Evolutionary conservation across 345 rosid genomes (phyloP), one percentile per base, ranked within the genome.

Genomic region (Acer yangbiense): DNA sequence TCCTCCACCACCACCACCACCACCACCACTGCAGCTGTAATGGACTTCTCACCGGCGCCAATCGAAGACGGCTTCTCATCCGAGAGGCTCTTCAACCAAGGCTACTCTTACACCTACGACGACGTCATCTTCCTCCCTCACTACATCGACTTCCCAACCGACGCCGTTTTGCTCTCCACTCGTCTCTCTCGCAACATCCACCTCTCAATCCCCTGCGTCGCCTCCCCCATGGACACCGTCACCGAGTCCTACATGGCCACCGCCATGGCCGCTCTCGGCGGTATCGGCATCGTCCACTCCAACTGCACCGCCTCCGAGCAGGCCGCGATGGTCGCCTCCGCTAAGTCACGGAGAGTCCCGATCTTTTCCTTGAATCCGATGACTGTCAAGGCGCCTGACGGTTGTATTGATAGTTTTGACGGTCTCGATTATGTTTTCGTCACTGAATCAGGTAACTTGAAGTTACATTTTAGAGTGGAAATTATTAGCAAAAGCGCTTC

Each of bases 191-290:
- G 93, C 61, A 95, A 92, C 78, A 72, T 95, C 67, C 76, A 86
- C 9, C 94, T 95, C 62, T 83, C 93, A 2, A 82, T 87, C 78
- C 99, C 99, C 7, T 95, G 94, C 64, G 95, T 95, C 21, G 85
- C 99, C 21, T 95, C 99, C 44, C 98, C 97, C 6, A 93, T 95
- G 99, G 99, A 96, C 77, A 96, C 99, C 18, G 99, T 94, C 35
- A 90, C 98, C 0, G 97, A 91, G 76, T 86, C 96, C 41, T 81
- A 88, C 87, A 93, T 93, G 98, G 99, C 97, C 27, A 82, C 97
- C 16, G 86, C 97, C 69, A 89, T 95, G 97, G 98, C 99, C 9
- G 83, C 97, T 0, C 81, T 94, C 2, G 98, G 99, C 0, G 92
- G 93, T 23, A 91, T 96, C 10, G 97, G 95, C 55, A 83, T 94